Conservation (phyloP, 1,139 yeast genomes). For the Fermentozyma sake region DNA sequence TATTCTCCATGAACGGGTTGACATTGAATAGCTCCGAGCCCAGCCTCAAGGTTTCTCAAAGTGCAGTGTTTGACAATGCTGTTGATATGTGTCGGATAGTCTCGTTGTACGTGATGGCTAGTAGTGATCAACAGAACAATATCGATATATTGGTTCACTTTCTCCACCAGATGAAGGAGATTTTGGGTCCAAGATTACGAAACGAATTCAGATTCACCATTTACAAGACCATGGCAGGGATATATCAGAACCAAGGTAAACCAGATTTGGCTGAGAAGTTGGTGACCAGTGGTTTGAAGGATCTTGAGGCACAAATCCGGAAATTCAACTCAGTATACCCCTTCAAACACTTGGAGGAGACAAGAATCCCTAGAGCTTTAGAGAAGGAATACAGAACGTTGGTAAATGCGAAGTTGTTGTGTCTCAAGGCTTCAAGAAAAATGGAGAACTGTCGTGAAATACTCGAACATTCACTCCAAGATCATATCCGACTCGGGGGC, state of each 20-base stretch:
- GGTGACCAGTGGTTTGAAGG: constrained; percentile 22
- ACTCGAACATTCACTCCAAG: constrained; percentile 2
- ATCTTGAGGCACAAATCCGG: constrained; percentile 14
- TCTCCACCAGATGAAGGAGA: constrained; percentile 23
- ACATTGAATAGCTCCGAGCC: constrained; percentile 8
- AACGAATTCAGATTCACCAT: constrained; percentile 22
- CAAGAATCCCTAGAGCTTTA: constrained; percentile 17
- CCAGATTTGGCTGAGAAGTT: constrained; percentile 18
- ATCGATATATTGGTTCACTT: constrained; percentile 24
- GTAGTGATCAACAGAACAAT: constrained; percentile 14
- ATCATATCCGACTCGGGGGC: constrained; percentile 15
- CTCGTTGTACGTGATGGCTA: constrained; percentile 18
- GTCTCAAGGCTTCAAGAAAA: constrained; percentile 1
- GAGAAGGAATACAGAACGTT: constrained; percentile 17
- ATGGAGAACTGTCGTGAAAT: constrained; percentile 2
- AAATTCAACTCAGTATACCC: constrained; percentile 17
- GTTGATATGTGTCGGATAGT: constrained; percentile 23
- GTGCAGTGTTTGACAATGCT: constrained; percentile 12
- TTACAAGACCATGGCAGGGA: constrained; percentile 24
- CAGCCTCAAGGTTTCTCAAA: constrained; percentile 7
- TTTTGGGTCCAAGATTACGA: constrained; percentile 20
- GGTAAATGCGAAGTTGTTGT: constrained; percentile 13
- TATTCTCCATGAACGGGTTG: constrained; percentile 31
- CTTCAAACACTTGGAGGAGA: constrained; percentile 6
- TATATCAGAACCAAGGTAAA: constrained; percentile 23